Percentiles rank a stretch among this genome's conserved stretches.
phyloP scores from a whole-genome alignment of 2,329 filamentous ascomycete species.

The Xylariaceae sp. region DNA sequence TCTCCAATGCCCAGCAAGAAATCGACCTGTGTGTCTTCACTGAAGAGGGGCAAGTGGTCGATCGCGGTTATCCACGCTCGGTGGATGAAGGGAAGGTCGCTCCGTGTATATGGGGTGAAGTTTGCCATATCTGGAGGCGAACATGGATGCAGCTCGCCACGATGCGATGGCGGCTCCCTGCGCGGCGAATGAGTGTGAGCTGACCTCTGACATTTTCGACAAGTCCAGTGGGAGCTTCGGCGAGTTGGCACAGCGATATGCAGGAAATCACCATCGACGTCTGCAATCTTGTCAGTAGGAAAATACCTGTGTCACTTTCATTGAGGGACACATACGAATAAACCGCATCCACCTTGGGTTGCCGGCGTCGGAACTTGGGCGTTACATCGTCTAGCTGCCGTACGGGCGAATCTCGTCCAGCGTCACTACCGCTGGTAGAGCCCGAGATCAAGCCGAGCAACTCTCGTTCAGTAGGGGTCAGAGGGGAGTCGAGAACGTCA shows the following conservation, averaged over 20 bases:
- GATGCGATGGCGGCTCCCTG: slow-evolving; percentile 15
- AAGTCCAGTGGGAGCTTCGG: no score
- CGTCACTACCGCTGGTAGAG: slow-evolving; percentile 15
- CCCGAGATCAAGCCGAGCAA: slow-evolving; percentile 20
- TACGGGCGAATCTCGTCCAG: slow-evolving; percentile 13
- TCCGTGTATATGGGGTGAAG: slow-evolving; percentile 36
- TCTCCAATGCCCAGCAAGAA: no score
- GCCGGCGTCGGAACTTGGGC: slow-evolving; percentile 14
- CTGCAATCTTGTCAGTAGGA: no score
- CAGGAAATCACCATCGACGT: no score
- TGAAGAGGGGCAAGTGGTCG: slow-evolving; percentile 31
- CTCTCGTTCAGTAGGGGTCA: slow-evolving; percentile 23
- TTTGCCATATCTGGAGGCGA: slow-evolving; percentile 38
- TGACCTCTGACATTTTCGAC: no score
- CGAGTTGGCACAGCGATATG: no score
- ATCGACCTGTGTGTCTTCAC: no score
- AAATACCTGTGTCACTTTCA: no score
- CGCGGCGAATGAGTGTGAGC: slow-evolving; percentile 7
- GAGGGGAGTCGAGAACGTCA: slow-evolving; percentile 15
- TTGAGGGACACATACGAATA: slow-evolving; percentile 18
- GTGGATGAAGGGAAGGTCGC: slow-evolving; percentile 45
- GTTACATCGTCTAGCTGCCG: slow-evolving; percentile 10
- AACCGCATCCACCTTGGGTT: slow-evolving; percentile 16
- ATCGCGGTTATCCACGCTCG: slow-evolving; percentile 45
- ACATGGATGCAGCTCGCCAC: slow-evolving; percentile 28